phyloP scores from a whole-genome alignment of 2,329 filamentous ascomycete species.

The Botrytis galanthina region DNA sequence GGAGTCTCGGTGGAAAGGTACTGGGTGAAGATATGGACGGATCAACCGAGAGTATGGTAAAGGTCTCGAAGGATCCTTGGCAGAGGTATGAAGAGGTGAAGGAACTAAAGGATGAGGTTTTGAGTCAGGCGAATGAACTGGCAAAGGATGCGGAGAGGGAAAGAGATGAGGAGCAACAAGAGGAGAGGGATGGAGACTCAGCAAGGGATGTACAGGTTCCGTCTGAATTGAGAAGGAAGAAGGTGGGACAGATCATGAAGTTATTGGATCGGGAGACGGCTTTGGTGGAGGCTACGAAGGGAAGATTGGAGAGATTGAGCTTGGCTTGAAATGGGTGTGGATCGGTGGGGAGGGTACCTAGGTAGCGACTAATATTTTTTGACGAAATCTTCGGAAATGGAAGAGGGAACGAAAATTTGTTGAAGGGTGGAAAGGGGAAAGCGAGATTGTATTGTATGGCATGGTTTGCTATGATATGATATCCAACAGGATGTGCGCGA shows the following conservation, averaged over 20 bases:
- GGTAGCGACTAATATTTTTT: neutral
- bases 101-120: slow-evolving; percentile 42
- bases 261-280: slow-evolving; percentile 66
- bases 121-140: slow-evolving; percentile 33
- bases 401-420: too few species aligned
- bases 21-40: slow-evolving; percentile 24
- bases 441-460: neutral
- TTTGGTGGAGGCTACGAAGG: slow-evolving; percentile 64
- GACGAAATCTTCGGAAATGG: neutral
- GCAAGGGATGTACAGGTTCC: slow-evolving; percentile 46
- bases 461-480: neutral
- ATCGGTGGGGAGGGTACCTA: neutral
- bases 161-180: neutral
- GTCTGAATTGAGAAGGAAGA: slow-evolving; percentile 58
- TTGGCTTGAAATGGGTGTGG: slow-evolving; percentile 17
- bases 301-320: slow-evolving; percentile 57
- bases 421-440: neutral
- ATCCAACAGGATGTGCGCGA: neutral
- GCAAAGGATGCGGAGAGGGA: neutral
- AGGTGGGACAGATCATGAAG: slow-evolving; percentile 61
- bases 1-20: slow-evolving; percentile 43
- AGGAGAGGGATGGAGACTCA: slow-evolving; percentile 26
- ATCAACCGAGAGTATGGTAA: neutral
- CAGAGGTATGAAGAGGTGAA: slow-evolving; percentile 55
- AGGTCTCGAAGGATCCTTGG: slow-evolving; percentile 47